These are phyloP conservation scores for Hemisphaericaspora lyxosophila DNA, from an alignment of 1,139 yeast genomes.

Conservation along the genomic window DNA sequence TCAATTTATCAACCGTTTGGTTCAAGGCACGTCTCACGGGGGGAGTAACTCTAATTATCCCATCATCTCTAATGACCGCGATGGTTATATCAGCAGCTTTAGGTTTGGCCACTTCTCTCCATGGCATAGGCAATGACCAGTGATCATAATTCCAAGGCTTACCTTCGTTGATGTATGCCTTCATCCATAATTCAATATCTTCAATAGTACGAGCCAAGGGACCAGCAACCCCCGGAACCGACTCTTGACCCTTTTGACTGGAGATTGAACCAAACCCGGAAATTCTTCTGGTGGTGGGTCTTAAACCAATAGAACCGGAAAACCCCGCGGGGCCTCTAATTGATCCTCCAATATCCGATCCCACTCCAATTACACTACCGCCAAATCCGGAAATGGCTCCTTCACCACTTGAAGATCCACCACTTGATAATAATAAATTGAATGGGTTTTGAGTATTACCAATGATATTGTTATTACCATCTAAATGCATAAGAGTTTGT, in stretches of 20 bases:
- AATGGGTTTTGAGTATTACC: conserved; percentile 43
- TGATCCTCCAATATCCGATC: conserved; percentile 80
- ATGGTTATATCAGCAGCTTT: conserved; percentile 37
- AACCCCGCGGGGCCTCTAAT: conserved; percentile 76
- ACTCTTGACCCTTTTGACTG: conserved; percentile 58
- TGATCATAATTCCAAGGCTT: conserved; percentile 71
- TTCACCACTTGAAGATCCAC: conserved; percentile 79
- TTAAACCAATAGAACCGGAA: conserved; percentile 64
- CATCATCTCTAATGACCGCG: conserved; percentile 43
- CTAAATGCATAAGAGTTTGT: conserved; percentile 50
- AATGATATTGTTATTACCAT: conserved; percentile 40
- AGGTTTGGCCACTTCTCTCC: conserved; percentile 56
- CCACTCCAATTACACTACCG: conserved; percentile 67
- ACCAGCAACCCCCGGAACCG: conserved; percentile 60
- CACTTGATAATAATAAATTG: conserved; percentile 42
- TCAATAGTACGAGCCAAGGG: conserved; percentile 62
- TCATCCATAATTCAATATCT: conserved; percentile 65
- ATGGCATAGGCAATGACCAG: conserved; percentile 54
- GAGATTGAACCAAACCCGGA: conserved; percentile 52
- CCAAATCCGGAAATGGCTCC: conserved; percentile 67
- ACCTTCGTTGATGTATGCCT: conserved; percentile 55
- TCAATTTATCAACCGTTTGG: conserved; percentile 27
- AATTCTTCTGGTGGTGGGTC: conserved; percentile 67
- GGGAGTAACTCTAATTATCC: conserved; percentile 46
- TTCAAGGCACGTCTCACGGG: conserved; percentile 49